phyloP scores from a whole-genome alignment of 1,284 basidiomycete species.

The Pterulicium gracile region DNA sequence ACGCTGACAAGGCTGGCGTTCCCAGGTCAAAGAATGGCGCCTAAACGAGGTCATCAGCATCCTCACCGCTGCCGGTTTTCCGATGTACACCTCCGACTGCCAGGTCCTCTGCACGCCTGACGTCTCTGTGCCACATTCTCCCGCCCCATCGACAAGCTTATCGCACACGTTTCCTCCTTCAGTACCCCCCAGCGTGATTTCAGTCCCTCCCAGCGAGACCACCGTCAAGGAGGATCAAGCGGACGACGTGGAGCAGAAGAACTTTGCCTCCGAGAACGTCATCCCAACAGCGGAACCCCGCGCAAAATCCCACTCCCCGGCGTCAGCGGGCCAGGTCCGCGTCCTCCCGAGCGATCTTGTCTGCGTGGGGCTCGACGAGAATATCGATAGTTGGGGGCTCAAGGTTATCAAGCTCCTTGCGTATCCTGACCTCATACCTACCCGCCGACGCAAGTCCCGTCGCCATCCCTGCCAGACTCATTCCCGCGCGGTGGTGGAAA shows the following conservation, averaged over 20 bases:
- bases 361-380: constrained; percentile 51
- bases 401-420: constrained; percentile 67
- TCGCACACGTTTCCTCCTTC: constrained; percentile 13
- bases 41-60: constrained; percentile 51
- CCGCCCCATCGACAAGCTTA: constrained; percentile 22
- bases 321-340: constrained; percentile 31
- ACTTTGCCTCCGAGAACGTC: no score
- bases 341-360: constrained; percentile 42
- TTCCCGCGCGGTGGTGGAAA: constrained; percentile 9
- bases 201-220: no score
- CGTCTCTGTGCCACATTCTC: constrained; percentile 25
- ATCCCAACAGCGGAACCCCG: no score
- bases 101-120: constrained; percentile 27
- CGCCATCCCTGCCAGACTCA: constrained; percentile 10
- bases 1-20: not conserved
- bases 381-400: constrained; percentile 56
- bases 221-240: no score
- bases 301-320: constrained; percentile 35
- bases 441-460: constrained; percentile 5
- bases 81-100: constrained; percentile 50
- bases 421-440: constrained; percentile 56
- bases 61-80: constrained; percentile 51
- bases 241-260: constrained; percentile 4
- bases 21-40: constrained; percentile 55
- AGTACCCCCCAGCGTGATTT: no score